phyloP scores from a whole-genome alignment of 1,139 yeast species.

The Nakaseomyces nivariensis region DNA sequence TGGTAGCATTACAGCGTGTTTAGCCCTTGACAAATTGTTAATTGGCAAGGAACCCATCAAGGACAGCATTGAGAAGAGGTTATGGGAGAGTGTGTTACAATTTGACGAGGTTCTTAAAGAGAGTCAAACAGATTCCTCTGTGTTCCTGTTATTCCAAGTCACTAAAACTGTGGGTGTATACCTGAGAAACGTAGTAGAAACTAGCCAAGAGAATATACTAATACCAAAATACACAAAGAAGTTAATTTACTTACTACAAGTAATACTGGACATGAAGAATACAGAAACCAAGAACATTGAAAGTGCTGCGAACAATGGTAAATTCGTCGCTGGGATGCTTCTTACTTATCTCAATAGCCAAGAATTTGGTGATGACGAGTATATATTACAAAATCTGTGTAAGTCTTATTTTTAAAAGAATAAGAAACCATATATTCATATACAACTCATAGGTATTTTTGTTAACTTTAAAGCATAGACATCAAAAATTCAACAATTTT shows the following conservation, averaged over 20 bases:
- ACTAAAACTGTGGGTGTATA: constrained; percentile 27
- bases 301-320: constrained; percentile 24
- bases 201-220: constrained; percentile 6
- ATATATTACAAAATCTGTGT: constrained; percentile 5
- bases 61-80: constrained; percentile 5
- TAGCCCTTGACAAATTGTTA: constrained; percentile 22
- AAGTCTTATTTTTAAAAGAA: constrained; percentile 5
- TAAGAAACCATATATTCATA: too few relatives aligned
- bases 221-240: constrained; percentile 5
- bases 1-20: constrained; percentile 7
- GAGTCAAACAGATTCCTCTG: not conserved
- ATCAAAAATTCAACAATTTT: not conserved
- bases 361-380: constrained; percentile 10
- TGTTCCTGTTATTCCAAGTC: constrained; percentile 18
- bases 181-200: constrained; percentile 8
- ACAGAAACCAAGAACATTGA: constrained; percentile 17
- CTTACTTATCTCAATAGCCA: constrained; percentile 7
- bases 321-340: constrained; percentile 23
- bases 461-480: not conserved
- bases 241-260: constrained; percentile 11
- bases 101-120: constrained; percentile 13
- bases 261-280: constrained; percentile 11
- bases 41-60: constrained; percentile 9
- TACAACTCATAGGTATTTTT: too few relatives aligned
- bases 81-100: constrained; percentile 19